Base-by-base conservation (phyloP, 345 rosid genomes). In the Barbarea vulgaris region DNA sequence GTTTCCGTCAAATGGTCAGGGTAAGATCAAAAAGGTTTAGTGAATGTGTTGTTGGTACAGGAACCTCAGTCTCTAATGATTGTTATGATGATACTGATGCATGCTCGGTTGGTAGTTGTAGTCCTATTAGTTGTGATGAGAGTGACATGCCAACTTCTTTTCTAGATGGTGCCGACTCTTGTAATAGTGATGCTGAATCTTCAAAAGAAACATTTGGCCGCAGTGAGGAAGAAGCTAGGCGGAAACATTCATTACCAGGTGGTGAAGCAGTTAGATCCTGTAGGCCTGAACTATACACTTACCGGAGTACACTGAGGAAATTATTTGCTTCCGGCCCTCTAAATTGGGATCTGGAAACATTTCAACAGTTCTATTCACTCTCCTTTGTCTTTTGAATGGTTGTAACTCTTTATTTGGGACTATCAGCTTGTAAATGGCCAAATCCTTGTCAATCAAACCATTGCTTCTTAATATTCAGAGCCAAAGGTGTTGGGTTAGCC, bases 301-400 rank as follows among this genome's bases (percentile, higher is more conserved):
- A 85, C 70, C 82, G 84, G 17, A 71, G 58, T 64, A 86, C 85
- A 1, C 58, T 89, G 54, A 81, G 69, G 79, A 88, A 84, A 28
- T 72, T 89, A 74, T 82, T 82, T 75, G 90, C 90, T 37, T 89
- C 87, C 0, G 95, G 97, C 14, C 83, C 96, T 15, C 54, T 91
- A 39, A 86, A 77, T 76, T 89, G 96, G 97, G 93, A 92, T 69
- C 87, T 86, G 79, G 96, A 92, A 84, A 77, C 85, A n/a, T n/a
- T n/a, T n/a, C n/a, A n/a, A n/a, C n/a, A n/a, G n/a, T n/a, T n/a
- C n/a, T n/a, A n/a, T n/a, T n/a, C n/a, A n/a, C n/a, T n/a, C n/a
- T n/a, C n/a, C n/a, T n/a, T n/a, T n/a, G n/a, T n/a, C n/a, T n/a
- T n/a, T n/a, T n/a, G n/a, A n/a, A n/a, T n/a, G n/a, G n/a, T n/a